A percentile compares a stretch with the other conserved stretches of the same genome.
Conservation (phyloP, 345 rosid species). For the Dipteronia dyeriana region DNA sequence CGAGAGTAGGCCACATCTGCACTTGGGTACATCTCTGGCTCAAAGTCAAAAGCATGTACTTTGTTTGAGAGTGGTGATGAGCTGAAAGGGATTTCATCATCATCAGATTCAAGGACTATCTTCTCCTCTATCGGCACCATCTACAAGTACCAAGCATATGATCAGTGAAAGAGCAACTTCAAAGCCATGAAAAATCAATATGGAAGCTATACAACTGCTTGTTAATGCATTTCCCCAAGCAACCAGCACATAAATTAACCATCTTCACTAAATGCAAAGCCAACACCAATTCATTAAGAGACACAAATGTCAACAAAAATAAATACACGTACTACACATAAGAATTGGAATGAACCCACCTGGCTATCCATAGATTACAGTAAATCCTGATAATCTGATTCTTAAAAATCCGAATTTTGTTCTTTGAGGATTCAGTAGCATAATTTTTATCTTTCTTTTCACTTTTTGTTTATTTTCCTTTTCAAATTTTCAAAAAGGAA, state of each 20-base stretch:
- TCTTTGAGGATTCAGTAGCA: not conserved
- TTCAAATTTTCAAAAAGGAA: not conserved
- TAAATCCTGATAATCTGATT: not conserved
- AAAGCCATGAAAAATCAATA: not conserved
- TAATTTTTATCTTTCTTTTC: not conserved
- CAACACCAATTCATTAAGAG: too few species aligned
- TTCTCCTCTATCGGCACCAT: constrained; percentile 50
- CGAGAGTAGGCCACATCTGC: constrained; percentile 22
- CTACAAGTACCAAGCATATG: constrained; percentile 30
- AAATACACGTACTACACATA: too few species aligned
- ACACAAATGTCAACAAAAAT: too few species aligned
- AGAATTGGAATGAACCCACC: not conserved
- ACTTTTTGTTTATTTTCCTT: not conserved
- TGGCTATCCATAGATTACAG: not conserved
- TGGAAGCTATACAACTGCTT: not conserved
- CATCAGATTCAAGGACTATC: constrained; percentile 42
- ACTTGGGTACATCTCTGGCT: constrained; percentile 13
- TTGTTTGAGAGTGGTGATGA: constrained; percentile 34
- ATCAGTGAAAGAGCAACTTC: not conserved
- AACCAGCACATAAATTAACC: too few species aligned
- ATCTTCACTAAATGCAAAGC: too few species aligned
- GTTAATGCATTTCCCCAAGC: not conserved
- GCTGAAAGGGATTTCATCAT: constrained; percentile 45
- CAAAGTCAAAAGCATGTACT: constrained; percentile 35
- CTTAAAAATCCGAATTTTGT: not conserved